Evolutionary conservation across 257 asterid species (phyloP).

Genomic region (Penstemon barbatus): DNA sequence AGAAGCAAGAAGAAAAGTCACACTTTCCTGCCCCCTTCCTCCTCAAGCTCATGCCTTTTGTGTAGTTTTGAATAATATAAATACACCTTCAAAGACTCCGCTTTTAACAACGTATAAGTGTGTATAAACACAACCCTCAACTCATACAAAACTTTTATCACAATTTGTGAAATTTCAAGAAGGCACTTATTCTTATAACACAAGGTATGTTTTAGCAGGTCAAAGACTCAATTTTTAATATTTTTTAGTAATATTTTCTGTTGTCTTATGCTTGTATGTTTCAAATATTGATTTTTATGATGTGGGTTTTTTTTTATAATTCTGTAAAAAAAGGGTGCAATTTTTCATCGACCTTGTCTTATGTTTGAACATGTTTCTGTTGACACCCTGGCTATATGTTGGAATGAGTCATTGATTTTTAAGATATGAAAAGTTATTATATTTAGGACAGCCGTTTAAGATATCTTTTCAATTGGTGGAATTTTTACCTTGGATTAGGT

Average conservation of each 20-base stretch:
- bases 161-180: conserved; percentile 4
- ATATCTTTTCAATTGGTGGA: background rate
- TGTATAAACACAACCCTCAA: conserved; percentile 10
- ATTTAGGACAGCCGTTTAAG: conserved; percentile 26
- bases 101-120: conserved; percentile 23
- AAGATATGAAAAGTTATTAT: conserved; percentile 20
- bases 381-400: conserved; percentile 33
- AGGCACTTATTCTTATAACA: conserved; percentile 4
- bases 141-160: conserved; percentile 15
- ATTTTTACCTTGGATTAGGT: background rate
- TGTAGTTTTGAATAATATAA: conserved; percentile 32
- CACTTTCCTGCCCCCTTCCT: conserved; percentile 69
- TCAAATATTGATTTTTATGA: conserved; percentile 35
- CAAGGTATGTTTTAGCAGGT: conserved; percentile 35
- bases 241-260: background rate
- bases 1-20: conserved; percentile 56
- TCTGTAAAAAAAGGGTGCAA: background rate
- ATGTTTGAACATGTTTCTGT: conserved; percentile 3
- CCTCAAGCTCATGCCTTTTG: conserved; percentile 14
- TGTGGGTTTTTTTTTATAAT: conserved; percentile 31
- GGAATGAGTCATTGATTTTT: conserved; percentile 30
- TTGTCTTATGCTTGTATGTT: background rate
- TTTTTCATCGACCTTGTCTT: conserved; percentile 17
- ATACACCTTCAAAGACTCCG: conserved; percentile 33
- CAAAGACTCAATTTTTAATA: conserved; percentile 12